Percentiles rank a stretch among this genome's conserved stretches.
phyloP scores from a whole-genome alignment of 73 alveolate species.

The Vitrella brassicaformis region DNA sequence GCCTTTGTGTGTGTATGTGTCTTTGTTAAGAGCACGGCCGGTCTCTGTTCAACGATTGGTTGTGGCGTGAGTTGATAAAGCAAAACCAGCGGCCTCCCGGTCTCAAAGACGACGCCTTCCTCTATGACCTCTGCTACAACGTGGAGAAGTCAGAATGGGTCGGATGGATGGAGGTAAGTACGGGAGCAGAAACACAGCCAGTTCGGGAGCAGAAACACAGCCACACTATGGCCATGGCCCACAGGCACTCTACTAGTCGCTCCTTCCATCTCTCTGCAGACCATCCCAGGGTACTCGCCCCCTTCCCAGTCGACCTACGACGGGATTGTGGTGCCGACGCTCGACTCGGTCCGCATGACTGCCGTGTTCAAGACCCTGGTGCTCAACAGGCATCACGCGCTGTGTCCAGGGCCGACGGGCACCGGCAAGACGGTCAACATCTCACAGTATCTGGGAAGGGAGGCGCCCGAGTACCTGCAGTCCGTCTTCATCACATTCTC shows the following conservation, averaged over 20 bases:
- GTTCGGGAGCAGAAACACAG: too few relatives aligned
- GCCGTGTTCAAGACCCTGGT: conserved; percentile 73
- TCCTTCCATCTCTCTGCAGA: too few relatives aligned
- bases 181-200: too few relatives aligned
- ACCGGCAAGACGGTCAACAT: conserved; percentile 97
- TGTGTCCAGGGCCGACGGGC: conserved; percentile 99
- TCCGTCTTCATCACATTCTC: conserved; percentile 82
- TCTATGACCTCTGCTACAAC: neutral
- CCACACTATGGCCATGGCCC: too few relatives aligned
- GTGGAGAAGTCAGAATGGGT: neutral
- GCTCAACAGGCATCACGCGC: conserved; percentile 75
- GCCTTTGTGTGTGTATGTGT: neutral
- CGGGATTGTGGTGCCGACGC: conserved; percentile 97
- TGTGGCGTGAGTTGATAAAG: too few relatives aligned
- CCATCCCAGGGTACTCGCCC: neutral
- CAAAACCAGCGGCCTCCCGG: too few relatives aligned
- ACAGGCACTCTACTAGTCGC: too few relatives aligned
- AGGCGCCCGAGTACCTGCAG: conserved; percentile 86
- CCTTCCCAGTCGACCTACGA: conserved; percentile 16
- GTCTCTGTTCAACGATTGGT: neutral
- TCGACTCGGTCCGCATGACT: conserved; percentile 94
- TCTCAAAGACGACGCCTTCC: neutral
- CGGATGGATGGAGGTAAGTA: neutral
- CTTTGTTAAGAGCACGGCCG: neutral
- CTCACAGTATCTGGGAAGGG: conserved; percentile 79